Percentiles rank a stretch among this genome's conserved stretches.
Conservation (phyloP, 768 basidiomycete species). For the Leccinum subgranulosum region DNA sequence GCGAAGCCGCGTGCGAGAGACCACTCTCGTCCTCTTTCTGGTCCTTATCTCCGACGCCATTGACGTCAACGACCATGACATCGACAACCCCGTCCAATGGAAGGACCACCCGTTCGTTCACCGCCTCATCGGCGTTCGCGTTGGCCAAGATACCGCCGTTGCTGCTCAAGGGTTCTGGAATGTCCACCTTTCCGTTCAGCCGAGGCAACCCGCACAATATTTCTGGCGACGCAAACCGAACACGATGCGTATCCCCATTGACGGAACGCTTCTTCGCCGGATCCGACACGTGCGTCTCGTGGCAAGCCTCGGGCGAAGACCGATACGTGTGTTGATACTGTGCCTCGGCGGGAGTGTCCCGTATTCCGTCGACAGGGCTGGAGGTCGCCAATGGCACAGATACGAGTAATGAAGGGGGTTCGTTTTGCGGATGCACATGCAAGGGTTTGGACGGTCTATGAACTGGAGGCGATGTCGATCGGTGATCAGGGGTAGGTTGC, state of each 20-base stretch:
- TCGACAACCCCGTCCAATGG: slow-evolving; percentile 13
- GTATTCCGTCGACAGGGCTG: slow-evolving; percentile 10
- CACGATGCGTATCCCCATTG: slow-evolving; percentile 20
- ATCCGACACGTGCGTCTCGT: slow-evolving; percentile 1
- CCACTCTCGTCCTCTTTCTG: background rate
- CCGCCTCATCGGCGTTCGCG: background rate
- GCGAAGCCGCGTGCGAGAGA: background rate
- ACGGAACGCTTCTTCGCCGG: slow-evolving; percentile 9
- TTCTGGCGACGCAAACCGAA: slow-evolving; percentile 34
- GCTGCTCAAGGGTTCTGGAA: background rate
- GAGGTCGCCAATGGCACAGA: slow-evolving; percentile 9
- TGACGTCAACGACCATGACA: slow-evolving; percentile 23
- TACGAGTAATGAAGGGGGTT: background rate
- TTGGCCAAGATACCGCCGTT: background rate
- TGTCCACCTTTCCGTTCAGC: slow-evolving; percentile 4
- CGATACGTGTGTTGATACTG: slow-evolving; percentile 16
- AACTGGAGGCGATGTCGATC: slow-evolving; percentile 8
- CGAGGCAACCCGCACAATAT: slow-evolving; percentile 14
- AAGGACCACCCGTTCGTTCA: background rate
- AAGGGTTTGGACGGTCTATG: slow-evolving; percentile 26
- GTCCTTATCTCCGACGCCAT: slow-evolving; percentile 4
- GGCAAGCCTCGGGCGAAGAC: slow-evolving; percentile 13
- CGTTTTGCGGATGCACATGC: slow-evolving; percentile 27
- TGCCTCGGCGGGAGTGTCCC: slow-evolving; percentile 25
- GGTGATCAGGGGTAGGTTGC: background rate